Percentiles rank a stretch among this genome's conserved stretches.
phyloP scores from a whole-genome alignment of 2,329 filamentous ascomycete genomes.

The Phoma herbarum region DNA sequence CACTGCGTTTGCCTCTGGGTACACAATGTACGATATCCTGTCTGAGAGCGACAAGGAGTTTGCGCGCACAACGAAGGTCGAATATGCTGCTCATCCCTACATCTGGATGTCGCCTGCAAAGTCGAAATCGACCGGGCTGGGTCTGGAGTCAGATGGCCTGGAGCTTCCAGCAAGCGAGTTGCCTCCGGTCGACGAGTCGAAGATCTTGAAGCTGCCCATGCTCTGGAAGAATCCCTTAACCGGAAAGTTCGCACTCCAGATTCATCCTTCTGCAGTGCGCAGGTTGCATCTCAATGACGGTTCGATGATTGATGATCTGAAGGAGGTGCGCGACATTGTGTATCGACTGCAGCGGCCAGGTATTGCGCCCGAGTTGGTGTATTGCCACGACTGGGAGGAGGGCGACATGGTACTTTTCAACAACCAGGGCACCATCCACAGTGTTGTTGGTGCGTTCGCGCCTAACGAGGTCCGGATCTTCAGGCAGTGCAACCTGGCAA shows the following conservation, averaged over 20 bases:
- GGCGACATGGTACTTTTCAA: constrained; percentile 82
- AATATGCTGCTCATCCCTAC: constrained; percentile 82
- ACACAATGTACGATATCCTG: constrained; percentile 74
- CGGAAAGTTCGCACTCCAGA: constrained; percentile 72
- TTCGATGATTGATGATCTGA: constrained; percentile 72
- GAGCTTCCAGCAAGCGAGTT: constrained; percentile 69
- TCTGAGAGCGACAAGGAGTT: constrained; percentile 73
- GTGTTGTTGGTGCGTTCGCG: constrained; percentile 77
- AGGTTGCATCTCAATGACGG: constrained; percentile 74
- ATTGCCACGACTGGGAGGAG: constrained; percentile 79
- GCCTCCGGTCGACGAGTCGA: constrained; percentile 69
- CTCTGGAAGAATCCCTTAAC: constrained; percentile 80
- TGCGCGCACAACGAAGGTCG: constrained; percentile 70
- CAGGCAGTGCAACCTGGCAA: constrained; percentile 81
- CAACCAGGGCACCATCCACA: constrained; percentile 78
- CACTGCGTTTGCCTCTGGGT: constrained; percentile 77
- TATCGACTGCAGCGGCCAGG: constrained; percentile 76
- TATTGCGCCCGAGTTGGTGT: constrained; percentile 73
- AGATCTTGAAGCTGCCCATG: constrained; percentile 78
- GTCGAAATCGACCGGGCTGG: constrained; percentile 73
- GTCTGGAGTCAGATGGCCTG: constrained; percentile 71
- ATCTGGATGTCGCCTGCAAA: constrained; percentile 80
- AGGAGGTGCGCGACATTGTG: constrained; percentile 72
- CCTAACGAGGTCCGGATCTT: constrained; percentile 79
- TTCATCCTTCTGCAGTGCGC: constrained; percentile 76